These are phyloP conservation scores for Corynascus novoguineensis DNA, from an alignment of 495 filamentous ascomycete species.

Conservation along the genomic window DNA sequence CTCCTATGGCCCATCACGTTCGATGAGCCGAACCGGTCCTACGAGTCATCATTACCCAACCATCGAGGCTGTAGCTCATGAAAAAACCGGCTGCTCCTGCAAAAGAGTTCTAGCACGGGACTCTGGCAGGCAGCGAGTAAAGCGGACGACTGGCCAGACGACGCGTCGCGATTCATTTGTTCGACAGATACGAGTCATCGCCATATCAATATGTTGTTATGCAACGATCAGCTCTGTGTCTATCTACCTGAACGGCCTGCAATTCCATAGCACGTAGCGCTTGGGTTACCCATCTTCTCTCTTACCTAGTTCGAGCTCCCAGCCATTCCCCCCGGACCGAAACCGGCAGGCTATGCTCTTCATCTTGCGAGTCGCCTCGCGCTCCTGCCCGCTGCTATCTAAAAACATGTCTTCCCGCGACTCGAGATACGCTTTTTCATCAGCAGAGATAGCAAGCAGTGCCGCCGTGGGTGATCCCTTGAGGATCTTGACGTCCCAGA, in stretches of 20 bases:
- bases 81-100: not conserved
- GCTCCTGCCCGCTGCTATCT: not conserved
- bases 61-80: not conserved
- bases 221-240: not conserved
- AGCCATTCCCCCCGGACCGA: conserved; percentile 12
- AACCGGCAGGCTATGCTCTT: conserved; percentile 12
- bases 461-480: conserved; percentile 23
- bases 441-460: conserved; percentile 22
- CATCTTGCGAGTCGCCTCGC: not conserved
- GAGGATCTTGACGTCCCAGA: conserved; percentile 24
- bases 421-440: conserved; percentile 20
- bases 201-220: not conserved
- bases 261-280: not conserved
- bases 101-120: not conserved
- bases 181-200: no score
- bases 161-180: not conserved
- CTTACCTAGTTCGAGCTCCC: conserved; percentile 12
- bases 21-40: not conserved
- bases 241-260: not conserved
- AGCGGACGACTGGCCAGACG: not conserved
- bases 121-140: not conserved
- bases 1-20: not conserved
- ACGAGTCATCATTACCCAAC: not conserved
- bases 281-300: not conserved
- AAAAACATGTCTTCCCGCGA: conserved; percentile 6